Evolutionary conservation across 139 green algal genomes (phyloP).

Genomic region (Limnomonas spitsbergensis): DNA sequence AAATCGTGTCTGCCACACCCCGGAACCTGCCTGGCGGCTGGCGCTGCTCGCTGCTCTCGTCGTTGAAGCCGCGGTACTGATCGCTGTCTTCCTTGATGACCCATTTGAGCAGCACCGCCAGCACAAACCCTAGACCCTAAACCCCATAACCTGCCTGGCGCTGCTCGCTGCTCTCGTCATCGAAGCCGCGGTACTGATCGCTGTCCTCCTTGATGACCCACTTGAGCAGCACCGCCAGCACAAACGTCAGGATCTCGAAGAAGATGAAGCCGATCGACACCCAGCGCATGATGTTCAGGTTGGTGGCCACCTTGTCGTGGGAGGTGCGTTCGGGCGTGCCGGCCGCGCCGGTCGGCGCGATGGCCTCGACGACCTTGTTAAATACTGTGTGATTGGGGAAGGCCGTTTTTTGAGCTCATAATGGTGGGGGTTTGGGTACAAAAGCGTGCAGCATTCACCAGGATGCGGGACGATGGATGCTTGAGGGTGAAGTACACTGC

Average conservation of each 20-base stretch:
- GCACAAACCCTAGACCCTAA: no score
- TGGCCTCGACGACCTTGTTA: background rate
- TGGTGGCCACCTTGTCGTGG: conserved; percentile 19
- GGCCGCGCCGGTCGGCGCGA: background rate
- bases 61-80: conserved; percentile 8
- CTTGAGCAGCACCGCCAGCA: conserved; percentile 29
- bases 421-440: no score
- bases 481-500: no score
- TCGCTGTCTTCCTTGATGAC: conserved; percentile 22
- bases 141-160: background rate
- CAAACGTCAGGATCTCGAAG: conserved; percentile 33
- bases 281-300: conserved; percentile 32
- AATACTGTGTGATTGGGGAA: background rate
- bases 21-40: no score
- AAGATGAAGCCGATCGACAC: conserved; percentile 34
- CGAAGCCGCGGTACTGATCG: conserved; percentile 4
- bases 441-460: no score
- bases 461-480: no score
- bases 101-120: conserved; percentile 33
- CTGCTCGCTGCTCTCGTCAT: conserved; percentile 13
- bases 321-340: background rate
- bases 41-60: conserved; percentile 9
- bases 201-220: conserved; percentile 27
- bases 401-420: no score
- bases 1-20: no score